Base-by-base conservation (phyloP, 2,329 filamentous ascomycete species). In the Mycosphaerelloides madeirae region DNA sequence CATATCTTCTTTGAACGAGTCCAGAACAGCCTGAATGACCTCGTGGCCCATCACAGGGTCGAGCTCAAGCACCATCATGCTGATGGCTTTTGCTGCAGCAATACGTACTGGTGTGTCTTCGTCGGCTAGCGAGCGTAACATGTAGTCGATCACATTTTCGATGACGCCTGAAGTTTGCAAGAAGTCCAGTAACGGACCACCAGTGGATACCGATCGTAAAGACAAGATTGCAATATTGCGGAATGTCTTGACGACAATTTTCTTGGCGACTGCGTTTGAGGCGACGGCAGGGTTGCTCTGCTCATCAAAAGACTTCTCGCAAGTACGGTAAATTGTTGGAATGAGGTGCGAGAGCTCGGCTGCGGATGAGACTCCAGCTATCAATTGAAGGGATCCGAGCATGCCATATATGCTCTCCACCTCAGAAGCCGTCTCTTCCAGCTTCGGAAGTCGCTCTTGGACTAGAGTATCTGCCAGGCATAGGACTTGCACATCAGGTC, bases 61-160 rank as follows among this genome's bases (percentile, higher is more conserved):
- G 6, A 98, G 69, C 54, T 85, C 90, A 39, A 94, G 71, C 0
- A 90, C 84, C 53, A 97, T 81, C 41, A 95, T 78, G 65, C 89
- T 95, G 34, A 97, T 77, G 3, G 89, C 86, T 68, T 98, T 98
- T 65, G 89, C 95, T 15, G 91, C 87, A 25, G 91, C 85, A 57
- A 95, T 80, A 29, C 93, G 78, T 11, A 98, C 90, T 0, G 89
- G 88, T 0, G 90, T 96, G 59, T 97, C 90, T 48, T 87, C 86
- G 64, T 98, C 93, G 2, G 81, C 81, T 1, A 97, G 72, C 11
- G 78, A 77, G 48, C 87, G 83, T 2, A 98, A 75, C 3, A 96
- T 75, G 58, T 86, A 82, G 42, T 89, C 85, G 55, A 98, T 88
- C 3, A 85, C 79, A 22, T 83, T 83, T 67, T 97, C 91, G 13